These are phyloP conservation scores for Teunomyces tritomae DNA, from an alignment of 805 yeast species.

Conservation along the genomic window DNA sequence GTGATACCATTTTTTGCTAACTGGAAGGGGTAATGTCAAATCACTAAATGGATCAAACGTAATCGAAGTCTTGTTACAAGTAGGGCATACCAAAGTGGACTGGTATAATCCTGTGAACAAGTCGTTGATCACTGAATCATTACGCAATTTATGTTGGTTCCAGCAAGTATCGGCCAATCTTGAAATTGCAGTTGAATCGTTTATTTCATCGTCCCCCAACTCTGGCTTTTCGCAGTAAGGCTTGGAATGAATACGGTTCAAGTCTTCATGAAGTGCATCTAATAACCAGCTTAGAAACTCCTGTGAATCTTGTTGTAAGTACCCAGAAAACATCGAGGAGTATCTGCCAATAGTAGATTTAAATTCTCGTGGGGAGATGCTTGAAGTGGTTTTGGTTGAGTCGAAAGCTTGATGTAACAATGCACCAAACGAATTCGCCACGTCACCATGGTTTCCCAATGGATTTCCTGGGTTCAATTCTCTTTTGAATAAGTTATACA, in stretches of 20 bases:
- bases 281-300: slow-evolving; percentile 85
- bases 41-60: slow-evolving; percentile 95
- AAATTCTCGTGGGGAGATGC: slow-evolving; percentile 67
- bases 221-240: slow-evolving; percentile 92
- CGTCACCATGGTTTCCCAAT: slow-evolving; percentile 77
- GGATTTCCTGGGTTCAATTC: slow-evolving; percentile 82
- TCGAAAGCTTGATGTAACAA: slow-evolving; percentile 62
- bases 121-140: slow-evolving; percentile 82
- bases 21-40: slow-evolving; percentile 84
- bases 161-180: slow-evolving; percentile 73
- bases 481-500: slow-evolving; percentile 51
- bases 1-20: slow-evolving; percentile 67
- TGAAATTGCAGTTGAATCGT: slow-evolving; percentile 51
- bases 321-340: slow-evolving; percentile 75
- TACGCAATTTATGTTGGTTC: slow-evolving; percentile 74
- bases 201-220: slow-evolving; percentile 57
- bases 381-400: slow-evolving; percentile 21
- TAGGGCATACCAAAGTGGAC: slow-evolving; percentile 87
- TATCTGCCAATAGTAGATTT: slow-evolving; percentile 75
- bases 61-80: slow-evolving; percentile 71
- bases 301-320: slow-evolving; percentile 90
- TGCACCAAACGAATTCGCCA: slow-evolving; percentile 72
- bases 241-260: slow-evolving; percentile 76
- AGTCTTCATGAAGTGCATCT: slow-evolving; percentile 89
- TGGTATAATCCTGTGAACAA: slow-evolving; percentile 88